Evolutionary conservation across 306 rosid species (phyloP).

Genomic region (Vigna radiata): DNA sequence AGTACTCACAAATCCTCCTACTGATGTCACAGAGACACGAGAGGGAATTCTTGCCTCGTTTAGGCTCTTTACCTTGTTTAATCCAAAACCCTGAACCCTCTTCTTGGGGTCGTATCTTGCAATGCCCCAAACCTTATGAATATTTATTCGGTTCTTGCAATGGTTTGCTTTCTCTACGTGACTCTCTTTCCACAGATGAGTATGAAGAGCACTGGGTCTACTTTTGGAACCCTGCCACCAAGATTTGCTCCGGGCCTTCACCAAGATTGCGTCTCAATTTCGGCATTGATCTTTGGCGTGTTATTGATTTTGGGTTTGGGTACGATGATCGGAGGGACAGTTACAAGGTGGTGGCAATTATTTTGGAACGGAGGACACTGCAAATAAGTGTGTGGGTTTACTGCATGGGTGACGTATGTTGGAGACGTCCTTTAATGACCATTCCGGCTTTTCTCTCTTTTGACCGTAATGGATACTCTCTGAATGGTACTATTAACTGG

Average conservation of each 20-base stretch:
- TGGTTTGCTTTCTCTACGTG: neutral
- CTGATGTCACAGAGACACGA: too few relatives aligned
- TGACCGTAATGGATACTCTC: neutral
- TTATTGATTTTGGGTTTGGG: neutral
- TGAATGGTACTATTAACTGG: neutral
- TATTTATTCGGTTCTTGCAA: neutral
- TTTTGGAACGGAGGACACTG: neutral
- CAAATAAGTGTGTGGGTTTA: neutral
- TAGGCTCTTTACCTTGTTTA: neutral
- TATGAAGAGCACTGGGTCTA: neutral
- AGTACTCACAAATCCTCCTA: too few relatives aligned
- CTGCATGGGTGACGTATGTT: neutral
- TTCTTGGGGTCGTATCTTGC: neutral
- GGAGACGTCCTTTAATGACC: neutral
- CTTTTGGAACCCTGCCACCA: neutral
- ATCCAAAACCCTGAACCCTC: neutral
- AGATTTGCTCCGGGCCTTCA: neutral
- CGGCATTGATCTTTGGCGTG: accelerated
- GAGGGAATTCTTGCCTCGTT: too few relatives aligned
- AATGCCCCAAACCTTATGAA: accelerated
- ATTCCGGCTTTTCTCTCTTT: neutral
- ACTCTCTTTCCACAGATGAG: neutral
- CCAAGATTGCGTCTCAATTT: neutral
- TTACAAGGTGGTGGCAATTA: neutral
- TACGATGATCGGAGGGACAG: neutral